Evolutionary conservation across 345 rosid species (phyloP), one percentile per base, ranked within the genome.

Genomic region (Cardamine occulta): DNA sequence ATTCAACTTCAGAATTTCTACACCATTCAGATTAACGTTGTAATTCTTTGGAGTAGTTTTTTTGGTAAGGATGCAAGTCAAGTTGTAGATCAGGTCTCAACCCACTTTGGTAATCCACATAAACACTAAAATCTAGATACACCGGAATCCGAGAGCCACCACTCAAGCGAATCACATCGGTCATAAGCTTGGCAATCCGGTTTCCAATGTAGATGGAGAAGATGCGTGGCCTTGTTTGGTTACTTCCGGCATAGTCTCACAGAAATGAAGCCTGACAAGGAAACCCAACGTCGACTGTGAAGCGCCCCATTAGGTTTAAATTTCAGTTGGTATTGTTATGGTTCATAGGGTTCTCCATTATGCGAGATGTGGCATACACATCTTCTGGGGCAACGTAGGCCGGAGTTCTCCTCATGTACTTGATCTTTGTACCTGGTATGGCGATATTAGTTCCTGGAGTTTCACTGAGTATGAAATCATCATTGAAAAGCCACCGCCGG

Each of bases 1-100:
- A 59, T 31, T 78, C 4, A 76, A 51, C 47, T 81, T 85, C 23
- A 86, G 83, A 53, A 86, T 80, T 79, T 86, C 88, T 37, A 80
- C 32, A 4, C 90, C 88, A 35, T 84, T 84, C 39, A 86, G 58
- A 19, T 81, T 70, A 2, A 68, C 80, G 4, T 81, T 83, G 5
- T 65, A n/a, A 31, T 59, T 51, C 0, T 0, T 0, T 5, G 77
- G 42, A 0, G 0, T 0, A 3, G 0, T 0, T 0, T 4, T 4
- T 14, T 0, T 0, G 4, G 0, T 5, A 9, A 53, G 83, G 80
- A 31, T 53, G 55, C 70, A 63, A 26, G 4, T 58, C 77, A 39
- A 84, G 37, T 7, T 56, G 69, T 5, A 84, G 65, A 45, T 59
- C 51, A 31, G 23, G 62, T 7, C 34, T 72, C 35, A 1, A 13